Evolutionary conservation across 805 yeast genomes (phyloP), one percentile per base, ranked within the genome.

Genomic region (Suhomyces kilbournensis): DNA sequence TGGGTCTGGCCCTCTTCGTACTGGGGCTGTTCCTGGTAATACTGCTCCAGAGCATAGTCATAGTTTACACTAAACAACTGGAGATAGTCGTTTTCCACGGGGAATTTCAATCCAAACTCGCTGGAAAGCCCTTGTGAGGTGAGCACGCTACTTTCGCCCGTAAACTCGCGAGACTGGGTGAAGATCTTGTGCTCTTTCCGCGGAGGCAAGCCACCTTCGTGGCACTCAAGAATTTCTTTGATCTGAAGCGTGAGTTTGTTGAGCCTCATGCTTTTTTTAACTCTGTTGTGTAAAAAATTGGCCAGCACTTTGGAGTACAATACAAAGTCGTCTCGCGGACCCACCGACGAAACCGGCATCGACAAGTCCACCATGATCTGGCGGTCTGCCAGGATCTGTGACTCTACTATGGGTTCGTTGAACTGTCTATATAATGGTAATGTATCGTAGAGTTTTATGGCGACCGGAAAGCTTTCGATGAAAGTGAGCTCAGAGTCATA

Each of bases 341-440:
- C 85, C n/a, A 84, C 74, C 30, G 85, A 78, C 5, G 83, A 73
- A 5, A 75, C 73, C 1, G 84, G 81, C 17, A 84, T 57, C 6
- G 70, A 66, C 47, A 79, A 69, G 20, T 78, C 80, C 7, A 79
- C 70, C 30, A 77, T 60, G 9, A 80, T 72, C 53, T 76, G 79
- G 9, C 73, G 71, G 60, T 84, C 88, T 15, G 72, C 67, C 0
- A 86, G 77, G 14, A 66, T 70, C 3, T 69, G 68, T 1, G 69
- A 63, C 53, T 77, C 81, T 10, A 72, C 62, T 0, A 80, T 65
- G 0, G 83, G 78, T 56, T 83, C 85, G 56, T 77, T 79, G 59
- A 76, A 83, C 58, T 82, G 80, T 23, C 82, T 66, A 53, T 76
- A 78, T 4, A 82, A 68, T 1, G 89, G 88, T 23, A 84, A 67